Base-by-base conservation (phyloP, 768 basidiomycete genomes). In the Xanthoconium purpureum region DNA sequence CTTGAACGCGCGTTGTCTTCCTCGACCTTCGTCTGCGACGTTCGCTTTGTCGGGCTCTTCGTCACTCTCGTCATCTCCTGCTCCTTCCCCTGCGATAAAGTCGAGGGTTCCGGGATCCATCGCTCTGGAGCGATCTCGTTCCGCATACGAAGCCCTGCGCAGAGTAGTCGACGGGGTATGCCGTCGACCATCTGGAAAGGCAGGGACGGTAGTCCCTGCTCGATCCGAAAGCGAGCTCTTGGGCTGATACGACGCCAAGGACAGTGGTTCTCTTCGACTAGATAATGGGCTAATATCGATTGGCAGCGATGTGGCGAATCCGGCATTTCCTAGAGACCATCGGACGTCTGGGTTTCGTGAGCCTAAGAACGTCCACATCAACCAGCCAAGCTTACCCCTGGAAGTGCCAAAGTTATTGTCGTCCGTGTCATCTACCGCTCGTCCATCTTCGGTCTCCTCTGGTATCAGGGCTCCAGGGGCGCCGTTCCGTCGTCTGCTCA, bases 71-170 rank as follows among this genome's bases (percentile, higher is more conserved):
- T 71, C 65, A 7, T 75, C 78, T 7, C 78, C 80, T 15, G 80
- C 84, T 24, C 79, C 81, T 3, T 75, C 80, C 15, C 79, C 80
- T 14, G 70, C 64, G 17, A 75, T 69, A 62, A 88, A 85, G 56
- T 87, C 87, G 35, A 88, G 75, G 14, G 82, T 74, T 8, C 89
- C 89, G 1, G 88, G 88, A 65, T 91, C 89, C 61, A 85, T 75
- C 1, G 78, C 74, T 33, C 85, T 82, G 52, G 71, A 71, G 40
- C 80, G 81, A 69, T 90, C 88, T 30, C 88, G 85, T 63, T 84
- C 84, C 4, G 84, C 84, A 66, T 89, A 89, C 5, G 79, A 75
- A 12, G 83, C 82, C 61, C 74, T 84, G 28, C 86, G 85, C 32
- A 84, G 61, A 2, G 80, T 77, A 38, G 78, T 66, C 3, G 84